Evolutionary conservation across 371 early-diverging fungal species (phyloP), one percentile per base, ranked within the genome.

Genomic region (Dentiscutata heterogama): DNA sequence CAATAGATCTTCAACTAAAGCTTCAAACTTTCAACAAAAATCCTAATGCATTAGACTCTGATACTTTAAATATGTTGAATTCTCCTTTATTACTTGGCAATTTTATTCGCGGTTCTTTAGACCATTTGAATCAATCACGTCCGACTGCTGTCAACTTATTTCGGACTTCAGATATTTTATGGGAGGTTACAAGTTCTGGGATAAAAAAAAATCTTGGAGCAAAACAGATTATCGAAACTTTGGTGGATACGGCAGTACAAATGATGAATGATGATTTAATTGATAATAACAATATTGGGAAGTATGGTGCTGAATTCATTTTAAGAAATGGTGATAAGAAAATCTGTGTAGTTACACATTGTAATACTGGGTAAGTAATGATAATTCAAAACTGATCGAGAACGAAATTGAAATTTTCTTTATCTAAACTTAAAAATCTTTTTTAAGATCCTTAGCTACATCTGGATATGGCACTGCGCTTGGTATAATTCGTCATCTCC

Each of bases 101-200:
- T 10, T 95, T 93, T 79, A 88, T 98, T 75, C 64, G 85, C 16
- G 80, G 80, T 10, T 91, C 93, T 25, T 90, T 97, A 39, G 94
- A 93, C 53, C 95, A 94, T 83, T 88, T 99, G 56, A 91, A 92
- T 84, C 96, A 96, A 8, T 96, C 97, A 61, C 93, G 98, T 2
- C 98, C 98, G 10, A 99, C 99, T 0, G 98, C 98, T 11, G 98
- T 98, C 86, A 98, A 99, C 85, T 88, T 99, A 63, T 97, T 97
- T 84, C 97, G 97, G 84, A 97, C 98, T 10, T 93, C 96, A n/a
- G 88, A 84, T 14, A 94, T 93, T 82, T 87, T 99, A 60, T 87
- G 86, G 53, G 74, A 91, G 0, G 89, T 92, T 16, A 78, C 84
- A 8, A 81, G 85, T 3, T 83, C 80, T 6, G 85, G 87, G 8